A percentile compares a stretch with the other conserved stretches of the same genome.
Evolutionary conservation across 164 flowering plant genomes (phyloP).

Genomic region (Magnolia officinalis): DNA sequence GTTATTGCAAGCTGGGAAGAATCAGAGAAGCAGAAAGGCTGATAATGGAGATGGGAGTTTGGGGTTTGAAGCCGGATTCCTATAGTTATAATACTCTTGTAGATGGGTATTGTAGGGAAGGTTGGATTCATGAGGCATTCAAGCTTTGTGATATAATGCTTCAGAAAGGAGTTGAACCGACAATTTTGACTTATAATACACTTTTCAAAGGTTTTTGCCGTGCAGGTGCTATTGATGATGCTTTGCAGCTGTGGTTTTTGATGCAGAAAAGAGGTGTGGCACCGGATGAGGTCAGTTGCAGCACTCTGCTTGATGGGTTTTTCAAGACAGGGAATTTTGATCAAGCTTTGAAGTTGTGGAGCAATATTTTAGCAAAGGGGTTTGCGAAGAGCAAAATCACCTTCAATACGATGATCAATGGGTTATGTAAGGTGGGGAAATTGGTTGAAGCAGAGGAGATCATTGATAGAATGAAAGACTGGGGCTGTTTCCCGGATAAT

Average conservation of each 20-base stretch:
- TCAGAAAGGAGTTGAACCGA: constrained; percentile 44
- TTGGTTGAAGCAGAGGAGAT: constrained; percentile 67
- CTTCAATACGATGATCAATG: constrained; percentile 69
- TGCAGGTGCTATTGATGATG: constrained; percentile 48
- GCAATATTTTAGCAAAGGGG: constrained; percentile 52
- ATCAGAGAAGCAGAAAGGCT: constrained; percentile 49
- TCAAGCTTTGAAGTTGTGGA: constrained; percentile 62
- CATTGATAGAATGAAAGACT: constrained; percentile 52
- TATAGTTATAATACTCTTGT: constrained; percentile 67
- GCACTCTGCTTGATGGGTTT: constrained; percentile 67
- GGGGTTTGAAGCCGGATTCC: constrained; percentile 62
- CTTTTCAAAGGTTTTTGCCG: constrained; percentile 71
- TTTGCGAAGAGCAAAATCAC: constrained; percentile 35
- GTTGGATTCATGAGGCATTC: constrained; percentile 43
- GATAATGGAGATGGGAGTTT: constrained; percentile 39
- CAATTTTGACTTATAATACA: constrained; percentile 69
- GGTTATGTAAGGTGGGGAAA: constrained; percentile 72
- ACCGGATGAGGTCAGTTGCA: constrained; percentile 59
- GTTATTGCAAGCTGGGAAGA: constrained; percentile 69
- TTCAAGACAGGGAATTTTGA: constrained; percentile 57
- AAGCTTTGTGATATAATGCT: constrained; percentile 58
- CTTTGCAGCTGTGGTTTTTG: constrained; percentile 58
- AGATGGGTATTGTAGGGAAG: constrained; percentile 67
- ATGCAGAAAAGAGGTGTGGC: constrained; percentile 65
- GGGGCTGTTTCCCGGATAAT: constrained; percentile 61